Base-by-base conservation (phyloP, 306 rosid genomes). In the Vicia faba region DNA sequence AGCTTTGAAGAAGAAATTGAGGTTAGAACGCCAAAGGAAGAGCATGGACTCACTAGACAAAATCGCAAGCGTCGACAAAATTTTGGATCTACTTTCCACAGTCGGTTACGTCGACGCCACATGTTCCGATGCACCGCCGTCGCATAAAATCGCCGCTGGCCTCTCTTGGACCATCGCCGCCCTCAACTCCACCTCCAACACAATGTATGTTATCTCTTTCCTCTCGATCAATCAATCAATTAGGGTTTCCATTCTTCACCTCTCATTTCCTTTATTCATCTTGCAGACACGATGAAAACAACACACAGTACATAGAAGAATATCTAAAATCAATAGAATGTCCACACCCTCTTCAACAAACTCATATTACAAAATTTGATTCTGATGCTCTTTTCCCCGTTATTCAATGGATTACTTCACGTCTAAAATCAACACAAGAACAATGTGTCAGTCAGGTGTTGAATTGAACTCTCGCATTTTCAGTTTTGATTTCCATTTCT, bases 141-240 rank as follows among this genome's bases (percentile, higher is more conserved):
- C 71, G 11, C 66, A 75, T 12, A 68, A 61, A 59, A 78, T 87
- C 75, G 45, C 63, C 64, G 63, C 35, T 4, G 88, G 80, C 66
- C 69, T 78, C 39, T 40, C 68, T 16, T 72, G 85, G 81, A 66
- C 81, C 88, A 45, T 82, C 74, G 69, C 82, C 46, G 58, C 80
- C 61, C 45, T 80, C 60, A 61, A 66, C 39, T 2, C 38, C 2
- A 33, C 7, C 38, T 1, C 67, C 26, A 39, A 56, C 14, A 10
- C 54, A 23, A 75, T 56, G 88, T 79, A 78, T 70, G 82, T 67
- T 23, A 43, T 66, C 61, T 57, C 50, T 61, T 63, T 70, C 75
- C 55, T 56, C 20, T 38, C 39, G n/a, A 56, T 56, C 36, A 26
- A 54, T 23, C 61, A 55, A 29, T 50, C 5, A 4, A 28, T 71